phyloP scores from a whole-genome alignment of 768 basidiomycete genomes.

The Coprinellus aureogranulatus region DNA sequence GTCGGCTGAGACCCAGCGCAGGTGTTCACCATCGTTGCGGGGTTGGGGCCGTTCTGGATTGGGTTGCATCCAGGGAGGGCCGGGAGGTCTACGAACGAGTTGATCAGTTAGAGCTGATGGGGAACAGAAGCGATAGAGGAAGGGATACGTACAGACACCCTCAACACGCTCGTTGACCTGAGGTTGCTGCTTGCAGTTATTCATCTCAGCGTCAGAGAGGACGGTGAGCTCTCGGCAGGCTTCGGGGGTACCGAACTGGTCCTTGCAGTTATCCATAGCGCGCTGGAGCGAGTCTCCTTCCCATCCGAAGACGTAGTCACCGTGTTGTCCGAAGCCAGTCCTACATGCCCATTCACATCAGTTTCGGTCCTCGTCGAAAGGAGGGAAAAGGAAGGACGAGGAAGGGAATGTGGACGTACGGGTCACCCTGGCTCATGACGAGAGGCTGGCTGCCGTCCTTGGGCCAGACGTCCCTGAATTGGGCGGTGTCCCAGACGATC shows the following conservation, averaged over 20 bases:
- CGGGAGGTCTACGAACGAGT: background rate
- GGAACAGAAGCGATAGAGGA: too few species aligned
- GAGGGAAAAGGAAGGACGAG: background rate
- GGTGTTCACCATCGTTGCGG: constrained; percentile 5
- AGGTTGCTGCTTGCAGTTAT: constrained; percentile 1
- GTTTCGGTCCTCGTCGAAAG: background rate
- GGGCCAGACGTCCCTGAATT: constrained; percentile 6
- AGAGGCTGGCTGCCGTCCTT: constrained; percentile 10
- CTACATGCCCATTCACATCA: background rate
- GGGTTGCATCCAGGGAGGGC: constrained; percentile 12
- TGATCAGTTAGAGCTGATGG: background rate
- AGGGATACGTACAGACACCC: constrained; percentile 3
- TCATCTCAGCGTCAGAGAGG: constrained; percentile 12
- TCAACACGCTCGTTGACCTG: constrained; percentile 7
- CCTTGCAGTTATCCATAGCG: constrained; percentile 11
- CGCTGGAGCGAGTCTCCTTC: constrained; percentile 12
- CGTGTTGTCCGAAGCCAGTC: constrained; percentile 11
- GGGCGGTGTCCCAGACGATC: constrained; percentile 12
- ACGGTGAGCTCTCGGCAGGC: constrained; percentile 8
- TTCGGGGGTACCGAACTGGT: constrained; percentile 8
- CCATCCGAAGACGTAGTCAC: constrained; percentile 13
- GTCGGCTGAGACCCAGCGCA: background rate
- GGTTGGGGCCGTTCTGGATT: constrained; percentile 6
- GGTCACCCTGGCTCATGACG: constrained; percentile 9
- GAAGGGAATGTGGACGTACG: background rate